These are phyloP conservation scores for Cucurbita argyrosperma DNA, from an alignment of 306 rosid species.

Conservation along the genomic window DNA sequence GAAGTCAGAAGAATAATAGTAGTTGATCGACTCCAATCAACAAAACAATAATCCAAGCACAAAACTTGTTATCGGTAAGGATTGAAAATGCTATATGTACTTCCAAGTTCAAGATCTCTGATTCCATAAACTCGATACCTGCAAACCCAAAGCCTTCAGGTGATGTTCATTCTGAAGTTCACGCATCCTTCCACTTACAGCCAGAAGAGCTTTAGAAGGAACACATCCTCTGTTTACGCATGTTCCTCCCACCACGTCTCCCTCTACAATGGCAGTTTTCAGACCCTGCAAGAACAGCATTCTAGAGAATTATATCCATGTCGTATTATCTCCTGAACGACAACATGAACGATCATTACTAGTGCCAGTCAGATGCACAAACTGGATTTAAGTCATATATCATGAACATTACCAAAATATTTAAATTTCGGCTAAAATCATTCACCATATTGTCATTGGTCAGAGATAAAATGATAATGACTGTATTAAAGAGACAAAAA, in stretches of 20 bases:
- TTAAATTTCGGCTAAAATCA: not conserved
- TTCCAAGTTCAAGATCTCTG: not conserved
- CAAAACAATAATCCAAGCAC: not conserved
- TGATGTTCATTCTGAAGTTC: slow-evolving; percentile 83
- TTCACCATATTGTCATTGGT: not conserved
- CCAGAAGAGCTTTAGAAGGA: slow-evolving; percentile 97
- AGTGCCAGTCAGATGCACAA: not conserved
- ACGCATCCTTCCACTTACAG: slow-evolving; percentile 96
- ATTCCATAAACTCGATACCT: slow-evolving; percentile 28
- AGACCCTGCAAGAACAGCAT: slow-evolving; percentile 45
- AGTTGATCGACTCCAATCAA: not conserved
- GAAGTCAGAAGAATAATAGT: not conserved
- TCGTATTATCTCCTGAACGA: not conserved
- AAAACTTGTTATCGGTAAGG: not conserved
- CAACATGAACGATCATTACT: not conserved
- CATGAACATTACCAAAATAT: not conserved
- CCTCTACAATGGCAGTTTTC: slow-evolving; percentile 88
- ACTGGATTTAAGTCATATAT: not conserved
- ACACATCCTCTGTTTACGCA: slow-evolving; percentile 97
- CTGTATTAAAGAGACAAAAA: not conserved
- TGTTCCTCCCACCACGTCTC: slow-evolving; percentile 94
- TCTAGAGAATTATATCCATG: not conserved
- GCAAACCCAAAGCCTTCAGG: slow-evolving; percentile 79
- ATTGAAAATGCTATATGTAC: not conserved
- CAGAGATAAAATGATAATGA: not conserved